Evolutionary conservation across 1,284 basidiomycete species (phyloP).

Genomic region (Earliella scabrosa): DNA sequence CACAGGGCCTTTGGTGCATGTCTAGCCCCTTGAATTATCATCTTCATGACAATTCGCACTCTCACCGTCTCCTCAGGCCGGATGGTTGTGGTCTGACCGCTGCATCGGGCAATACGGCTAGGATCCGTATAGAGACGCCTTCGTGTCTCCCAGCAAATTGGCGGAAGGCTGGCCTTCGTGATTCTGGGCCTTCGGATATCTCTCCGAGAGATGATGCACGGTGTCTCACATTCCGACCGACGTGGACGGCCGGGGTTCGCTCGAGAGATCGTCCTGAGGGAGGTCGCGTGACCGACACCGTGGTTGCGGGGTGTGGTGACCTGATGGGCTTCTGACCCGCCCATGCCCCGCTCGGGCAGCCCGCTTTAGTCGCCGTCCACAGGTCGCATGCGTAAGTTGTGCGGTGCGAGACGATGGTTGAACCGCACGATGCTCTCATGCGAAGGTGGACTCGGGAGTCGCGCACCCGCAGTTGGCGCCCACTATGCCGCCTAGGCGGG

Average conservation of each 20-base stretch:
- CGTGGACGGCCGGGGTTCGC: conserved; percentile 4
- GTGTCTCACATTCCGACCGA: background rate
- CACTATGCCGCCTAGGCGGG: background rate
- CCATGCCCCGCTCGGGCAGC: background rate
- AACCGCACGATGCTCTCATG: too few relatives aligned
- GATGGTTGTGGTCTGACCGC: background rate
- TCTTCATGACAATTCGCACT: too few relatives aligned
- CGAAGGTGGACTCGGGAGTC: too few relatives aligned
- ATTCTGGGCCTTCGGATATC: background rate
- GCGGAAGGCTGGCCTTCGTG: too few relatives aligned
- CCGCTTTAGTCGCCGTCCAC: background rate
- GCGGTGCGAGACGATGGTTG: background rate
- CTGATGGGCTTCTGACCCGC: background rate
- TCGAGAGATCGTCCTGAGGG: background rate
- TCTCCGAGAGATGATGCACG: background rate
- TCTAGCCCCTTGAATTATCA: too few relatives aligned
- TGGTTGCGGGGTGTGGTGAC: background rate
- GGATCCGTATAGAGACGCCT: too few relatives aligned
- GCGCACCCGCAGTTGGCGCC: too few relatives aligned
- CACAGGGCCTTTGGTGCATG: background rate
- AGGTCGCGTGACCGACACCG: conserved; percentile 5
- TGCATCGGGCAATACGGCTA: too few relatives aligned
- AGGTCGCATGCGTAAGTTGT: background rate
- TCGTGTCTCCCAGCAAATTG: too few relatives aligned
- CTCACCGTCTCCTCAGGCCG: too few relatives aligned